These are phyloP conservation scores for Leucoagaricus sp. DNA, from an alignment of 1,284 basidiomycete species.

Conservation along the genomic window DNA sequence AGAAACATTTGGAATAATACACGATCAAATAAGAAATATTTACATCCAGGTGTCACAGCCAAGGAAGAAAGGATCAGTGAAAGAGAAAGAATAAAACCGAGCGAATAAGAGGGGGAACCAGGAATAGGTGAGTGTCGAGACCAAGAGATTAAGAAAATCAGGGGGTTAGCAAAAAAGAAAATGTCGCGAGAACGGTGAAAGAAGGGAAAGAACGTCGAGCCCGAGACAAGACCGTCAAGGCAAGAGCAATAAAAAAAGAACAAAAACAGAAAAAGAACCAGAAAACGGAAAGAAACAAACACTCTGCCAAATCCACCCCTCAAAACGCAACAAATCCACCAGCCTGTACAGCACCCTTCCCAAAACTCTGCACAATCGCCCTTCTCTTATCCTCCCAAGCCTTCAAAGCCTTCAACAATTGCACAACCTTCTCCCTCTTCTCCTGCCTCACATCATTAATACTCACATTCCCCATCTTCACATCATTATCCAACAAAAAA, in stretches of 20 bases:
- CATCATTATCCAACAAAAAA: conserved; percentile 84
- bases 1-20: neutral
- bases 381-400: conserved; percentile 75
- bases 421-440: conserved; percentile 75
- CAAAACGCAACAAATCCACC: conserved; percentile 33
- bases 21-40: neutral
- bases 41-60: conserved; percentile 3
- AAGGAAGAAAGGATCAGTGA: neutral
- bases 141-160: neutral
- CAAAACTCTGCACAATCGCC: conserved; percentile 54
- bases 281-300: no score
- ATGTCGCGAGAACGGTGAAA: neutral
- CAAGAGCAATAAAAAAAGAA: neutral
- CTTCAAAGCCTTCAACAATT: conserved; percentile 76
- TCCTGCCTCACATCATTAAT: conserved; percentile 88
- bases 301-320: neutral
- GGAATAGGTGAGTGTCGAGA: no score
- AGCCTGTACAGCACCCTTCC: conserved; percentile 40
- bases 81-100: neutral
- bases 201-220: neutral
- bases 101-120: no score
- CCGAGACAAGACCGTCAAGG: neutral
- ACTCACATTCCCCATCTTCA: conserved; percentile 86
- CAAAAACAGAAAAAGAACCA: neutral
- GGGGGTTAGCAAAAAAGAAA: neutral